Base-by-base conservation (phyloP, 495 filamentous ascomycete species). In the Neurospora tetrasperma region DNA sequence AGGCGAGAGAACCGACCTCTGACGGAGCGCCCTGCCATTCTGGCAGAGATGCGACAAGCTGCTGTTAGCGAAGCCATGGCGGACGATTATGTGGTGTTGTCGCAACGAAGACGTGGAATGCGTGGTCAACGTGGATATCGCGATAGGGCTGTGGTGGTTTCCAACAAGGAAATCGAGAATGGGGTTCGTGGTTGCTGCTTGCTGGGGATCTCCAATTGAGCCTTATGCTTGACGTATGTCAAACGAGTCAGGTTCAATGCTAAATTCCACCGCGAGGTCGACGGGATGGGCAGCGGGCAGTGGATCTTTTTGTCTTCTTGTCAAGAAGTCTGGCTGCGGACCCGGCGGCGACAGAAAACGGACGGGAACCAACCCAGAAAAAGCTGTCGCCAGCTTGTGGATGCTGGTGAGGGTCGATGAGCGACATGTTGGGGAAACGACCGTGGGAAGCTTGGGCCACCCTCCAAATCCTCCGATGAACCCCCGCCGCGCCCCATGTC, bases 1-100 rank as follows among this genome's bases (percentile, higher is more conserved):
- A 62, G 72, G 42, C 71, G 8, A 27, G 42, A 44, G 71, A 76
- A 75, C 81, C 69, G 78, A 89, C 87, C 85, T 86, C 88, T 79
- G 72, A 78, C 78, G 69, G 83, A 78, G 54, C 83, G 81, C 71
- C 82, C 79, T 40, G 83, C 82, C 73, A 88, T 80, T 75, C 84
- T 80, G 62, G 81, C 80, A 27, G 88, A 88, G 71, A 85, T 70
- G 71, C 80, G 78, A 75, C 84, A 86, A 75, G 86, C 85, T 73
- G 80, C 79, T 76, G 81, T 80, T 77, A 87, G 80, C 73, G 85
- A 87, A 76, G 85, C 87, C 86, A 88, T 89, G 74, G 76, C 78
- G 6, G 72, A 40, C 70, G 16, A 12, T 39, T 66, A 18, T 35
- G 46, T 75, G 75, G 48, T 69, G 35, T 39, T 66, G 54, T 66